These are phyloP conservation scores for Macrolepiota fuliginosa DNA, from an alignment of 768 basidiomycete species.

Conservation along the genomic window DNA sequence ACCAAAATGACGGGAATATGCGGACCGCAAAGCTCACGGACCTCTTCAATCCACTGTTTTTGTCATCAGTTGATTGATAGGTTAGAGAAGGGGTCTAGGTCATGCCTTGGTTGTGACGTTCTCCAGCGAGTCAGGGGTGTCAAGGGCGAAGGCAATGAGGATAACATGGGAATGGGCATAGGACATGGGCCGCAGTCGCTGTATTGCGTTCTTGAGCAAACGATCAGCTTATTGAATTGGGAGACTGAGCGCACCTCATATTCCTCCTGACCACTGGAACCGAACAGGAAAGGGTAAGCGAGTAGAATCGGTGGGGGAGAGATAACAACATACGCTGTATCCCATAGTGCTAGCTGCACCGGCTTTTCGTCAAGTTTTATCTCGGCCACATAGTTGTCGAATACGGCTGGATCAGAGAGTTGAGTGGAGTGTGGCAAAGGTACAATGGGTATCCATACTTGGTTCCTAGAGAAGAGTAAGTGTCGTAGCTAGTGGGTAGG, in stretches of 20 bases:
- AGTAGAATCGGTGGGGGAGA: slow-evolving; percentile 11
- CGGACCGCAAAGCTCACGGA: slow-evolving; percentile 92
- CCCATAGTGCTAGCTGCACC: slow-evolving; percentile 96
- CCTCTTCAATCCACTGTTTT: slow-evolving; percentile 95
- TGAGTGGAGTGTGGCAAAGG: slow-evolving; percentile 16
- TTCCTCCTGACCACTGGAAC: slow-evolving; percentile 89
- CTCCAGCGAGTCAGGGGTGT: slow-evolving; percentile 94
- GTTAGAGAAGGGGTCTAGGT: background rate
- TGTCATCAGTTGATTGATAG: slow-evolving; percentile 10
- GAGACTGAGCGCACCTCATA: slow-evolving; percentile 66
- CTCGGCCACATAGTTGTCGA: slow-evolving; percentile 99
- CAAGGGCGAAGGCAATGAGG: slow-evolving; percentile 94
- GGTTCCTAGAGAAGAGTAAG: slow-evolving; percentile 45
- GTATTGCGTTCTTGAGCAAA: slow-evolving; percentile 10
- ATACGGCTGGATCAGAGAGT: slow-evolving; percentile 63
- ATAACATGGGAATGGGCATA: slow-evolving; percentile 99
- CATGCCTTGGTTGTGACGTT: slow-evolving; percentile 90
- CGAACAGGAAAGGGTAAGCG: slow-evolving; percentile 12
- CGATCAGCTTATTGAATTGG: slow-evolving; percentile 9
- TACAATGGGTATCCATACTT: slow-evolving; percentile 36
- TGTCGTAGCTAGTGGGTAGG: slow-evolving; percentile 9
- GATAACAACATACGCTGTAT: slow-evolving; percentile 83
- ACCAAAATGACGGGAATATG: slow-evolving; percentile 93
- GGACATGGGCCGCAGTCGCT: slow-evolving; percentile 94
- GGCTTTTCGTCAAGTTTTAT: slow-evolving; percentile 97